Evolutionary conservation across 495 filamentous ascomycete species (phyloP), one percentile per base, ranked within the genome.

Genomic region (Eremomyces bilateralis): DNA sequence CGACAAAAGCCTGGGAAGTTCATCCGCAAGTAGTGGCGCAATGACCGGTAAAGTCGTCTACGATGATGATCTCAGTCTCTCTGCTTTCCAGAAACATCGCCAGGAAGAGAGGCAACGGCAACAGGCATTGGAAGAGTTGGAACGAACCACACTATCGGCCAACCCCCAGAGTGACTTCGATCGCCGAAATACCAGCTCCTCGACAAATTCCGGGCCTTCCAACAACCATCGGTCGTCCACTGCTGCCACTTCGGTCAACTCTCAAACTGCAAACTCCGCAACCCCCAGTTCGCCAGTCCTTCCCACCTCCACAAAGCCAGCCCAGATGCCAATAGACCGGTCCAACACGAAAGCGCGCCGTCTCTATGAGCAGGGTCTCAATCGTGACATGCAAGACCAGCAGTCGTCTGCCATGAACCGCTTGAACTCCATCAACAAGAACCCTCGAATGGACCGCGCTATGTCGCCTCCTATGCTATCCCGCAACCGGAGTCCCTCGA

Each of bases 201-300:
- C 88, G 0, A 85, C 78, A 0, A 77, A 73, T 15, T 93, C 84
- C 1, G 71, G 63, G 1, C 69, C 70, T 15, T 69, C 67, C n/a
- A 3, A 27, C 4, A 62, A 72, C 34, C 67, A 67, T 17, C 71
- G 80, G 10, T 71, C 66, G 11, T 94, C 88, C 1, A 93, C 88
- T 13, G 83, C 81, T 25, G 88, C 84, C 3, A 95, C 85, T 3
- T 97, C 88, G 0, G 61, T 92, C 36, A 71, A 75, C n/a, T 93
- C 84, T 11, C 71, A 80, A 36, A 61, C 60, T 10, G 58, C 71
- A 1, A 53, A 56, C 4, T 63, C 62, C 4, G 16, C 63, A n/a
- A 19, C 52, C 24, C 34, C 40, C 4, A 38, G 44, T 3, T 39
- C 37, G 8, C 38, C 45, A 16, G 36, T 38, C 3, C 29, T 37